Conservation (phyloP, 1,284 basidiomycete species). For the Cutaneotrichosporon sp. region DNA sequence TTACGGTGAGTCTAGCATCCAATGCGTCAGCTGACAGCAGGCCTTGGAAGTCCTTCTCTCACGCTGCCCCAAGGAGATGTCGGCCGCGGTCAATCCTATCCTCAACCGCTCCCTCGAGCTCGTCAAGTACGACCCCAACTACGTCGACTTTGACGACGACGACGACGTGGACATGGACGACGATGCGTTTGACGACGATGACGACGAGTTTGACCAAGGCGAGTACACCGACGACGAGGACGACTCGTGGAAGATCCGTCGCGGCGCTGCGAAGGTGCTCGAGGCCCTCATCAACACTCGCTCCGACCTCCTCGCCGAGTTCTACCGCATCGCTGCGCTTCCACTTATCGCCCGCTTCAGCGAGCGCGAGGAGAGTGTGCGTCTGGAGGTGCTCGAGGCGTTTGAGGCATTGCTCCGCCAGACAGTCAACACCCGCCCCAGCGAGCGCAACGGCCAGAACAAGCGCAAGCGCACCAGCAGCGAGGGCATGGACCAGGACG, state of each 20-base stretch:
- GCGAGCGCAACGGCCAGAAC: constrained; percentile 38
- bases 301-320: constrained; percentile 74
- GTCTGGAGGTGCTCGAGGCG: constrained; percentile 89
- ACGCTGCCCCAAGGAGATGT: constrained; percentile 78
- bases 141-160: constrained; percentile 70
- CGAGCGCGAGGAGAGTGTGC: constrained; percentile 94
- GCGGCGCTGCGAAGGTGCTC: constrained; percentile 88
- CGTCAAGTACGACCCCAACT: constrained; percentile 96
- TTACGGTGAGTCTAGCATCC: constrained; percentile 28
- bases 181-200: constrained; percentile 51
- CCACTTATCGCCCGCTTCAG: constrained; percentile 85
- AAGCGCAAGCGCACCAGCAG: constrained; percentile 66
- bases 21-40: constrained; percentile 50
- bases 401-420: constrained; percentile 79
- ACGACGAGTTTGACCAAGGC: constrained; percentile 67
- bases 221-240: constrained; percentile 97
- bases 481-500: constrained; percentile 63
- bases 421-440: constrained; percentile 56
- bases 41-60: constrained; percentile 81
- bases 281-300: constrained; percentile 82
- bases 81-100: constrained; percentile 69
- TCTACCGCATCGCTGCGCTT: constrained; percentile 83
- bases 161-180: constrained; percentile 61
- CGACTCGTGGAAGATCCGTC: constrained; percentile 96
- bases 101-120: constrained; percentile 70